Evolutionary conservation across 345 rosid species (phyloP), one percentile per base, ranked within the genome.

Genomic region (Camelina sativa): DNA sequence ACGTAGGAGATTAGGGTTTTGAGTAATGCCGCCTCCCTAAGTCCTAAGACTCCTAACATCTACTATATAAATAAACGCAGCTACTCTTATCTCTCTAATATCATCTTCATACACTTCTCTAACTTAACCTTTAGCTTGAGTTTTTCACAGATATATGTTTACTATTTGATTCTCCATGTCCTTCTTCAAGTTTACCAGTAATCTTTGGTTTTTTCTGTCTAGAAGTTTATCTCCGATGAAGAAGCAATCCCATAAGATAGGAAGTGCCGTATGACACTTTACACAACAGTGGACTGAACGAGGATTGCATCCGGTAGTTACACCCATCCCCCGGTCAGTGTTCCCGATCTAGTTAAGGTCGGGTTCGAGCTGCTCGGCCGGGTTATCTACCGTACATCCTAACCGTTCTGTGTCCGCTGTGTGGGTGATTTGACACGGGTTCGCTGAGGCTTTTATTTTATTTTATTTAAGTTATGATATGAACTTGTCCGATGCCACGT

Each of bases 231-330:
- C 20, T 79, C 83, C 78, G 8, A 57, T 83, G 85, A 85, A 75
- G 85, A 83, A 83, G 79, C 57, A 54, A 2, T 72, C 86, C 89
- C 86, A 53, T 8, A 48, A 63, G 83, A 86, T 86, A 86, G 88
- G 88, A 82, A 86, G 90, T 84, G 90, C 86, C 84, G 90, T 86
- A 84, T 86, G 90, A 84, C 90, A 81, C 86, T 81, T 67, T 69
- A 79, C 74, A 12, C 80, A 77, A 65, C 79, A 65, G 79, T 74
- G 75, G 79, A 72, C 59, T 23, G 50, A 40, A 57, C 58, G 7
- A 62, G 41, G 73, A 60, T 65, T 65, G 76, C 67, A n/a, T 16
- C 58, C 56, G 63, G 50, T 55, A 67, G 8, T 75, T 1, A 17
- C 75, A 17, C 75, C 59, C 78, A 59, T 56, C 70, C 65, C 15